phyloP scores from a whole-genome alignment of 306 rosid genomes.

The Senna siamea region DNA sequence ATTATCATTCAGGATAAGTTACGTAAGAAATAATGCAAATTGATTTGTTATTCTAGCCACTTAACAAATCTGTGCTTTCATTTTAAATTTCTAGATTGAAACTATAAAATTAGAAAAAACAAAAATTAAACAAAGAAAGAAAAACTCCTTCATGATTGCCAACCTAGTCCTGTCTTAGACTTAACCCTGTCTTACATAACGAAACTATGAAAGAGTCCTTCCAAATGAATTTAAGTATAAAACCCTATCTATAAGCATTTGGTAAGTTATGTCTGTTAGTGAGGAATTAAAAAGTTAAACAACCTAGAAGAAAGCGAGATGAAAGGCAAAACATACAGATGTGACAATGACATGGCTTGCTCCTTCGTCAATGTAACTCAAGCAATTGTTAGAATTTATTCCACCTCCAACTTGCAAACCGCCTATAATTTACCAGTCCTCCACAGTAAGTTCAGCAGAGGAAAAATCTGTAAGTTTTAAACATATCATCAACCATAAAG shows the following conservation, averaged over 20 bases:
- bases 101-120: too few relatives aligned
- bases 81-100: constrained; percentile 5
- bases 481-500: constrained; percentile 51
- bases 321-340: constrained; percentile 58
- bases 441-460: constrained; percentile 69
- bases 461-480: constrained; percentile 63
- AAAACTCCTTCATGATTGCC: constrained; percentile 16
- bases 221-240: constrained; percentile 12
- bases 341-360: constrained; percentile 98
- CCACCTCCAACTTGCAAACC: constrained; percentile 98
- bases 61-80: constrained; percentile 26
- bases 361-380: constrained; percentile 78
- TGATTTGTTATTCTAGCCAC: constrained; percentile 9
- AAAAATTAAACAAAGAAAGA: background rate
- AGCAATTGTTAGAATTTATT: constrained; percentile 83
- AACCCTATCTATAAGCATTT: constrained; percentile 13
- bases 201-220: too few relatives aligned
- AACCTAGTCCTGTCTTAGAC: background rate
- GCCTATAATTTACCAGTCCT: constrained; percentile 66
- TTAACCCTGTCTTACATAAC: too few relatives aligned
- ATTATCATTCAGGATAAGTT: background rate
- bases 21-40: background rate
- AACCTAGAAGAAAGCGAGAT: constrained; percentile 6
- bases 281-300: constrained; percentile 9
- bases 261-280: background rate